These are phyloP conservation scores for Orychophragmus violaceus DNA, from an alignment of 345 rosid species.

Conservation along the genomic window DNA sequence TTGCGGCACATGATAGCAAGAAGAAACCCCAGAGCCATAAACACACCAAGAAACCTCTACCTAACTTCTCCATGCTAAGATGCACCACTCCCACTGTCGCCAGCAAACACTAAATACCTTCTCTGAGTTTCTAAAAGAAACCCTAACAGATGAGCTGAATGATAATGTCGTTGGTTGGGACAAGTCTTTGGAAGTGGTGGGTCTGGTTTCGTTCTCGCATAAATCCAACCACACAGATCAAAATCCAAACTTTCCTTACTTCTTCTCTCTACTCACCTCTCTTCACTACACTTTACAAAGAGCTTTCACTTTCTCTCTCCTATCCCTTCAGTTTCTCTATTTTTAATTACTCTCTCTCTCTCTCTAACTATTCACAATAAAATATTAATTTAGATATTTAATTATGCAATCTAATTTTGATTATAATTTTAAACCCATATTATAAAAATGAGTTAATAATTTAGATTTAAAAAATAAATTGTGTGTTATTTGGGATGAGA, in stretches of 20 bases:
- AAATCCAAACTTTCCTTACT: conserved; percentile 16
- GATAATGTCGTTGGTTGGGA: conserved; percentile 16
- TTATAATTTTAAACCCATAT: no score
- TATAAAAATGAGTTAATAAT: no score
- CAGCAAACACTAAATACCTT: neutral
- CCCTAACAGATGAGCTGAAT: neutral
- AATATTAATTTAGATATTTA: no score
- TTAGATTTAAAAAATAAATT: no score
- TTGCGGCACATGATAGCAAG: conserved; percentile 49
- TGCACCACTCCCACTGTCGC: conserved; percentile 28
- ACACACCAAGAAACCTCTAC: conserved; percentile 30
- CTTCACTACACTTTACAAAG: no score
- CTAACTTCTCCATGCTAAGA: conserved; percentile 33
- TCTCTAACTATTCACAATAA: neutral
- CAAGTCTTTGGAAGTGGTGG: conserved; percentile 12
- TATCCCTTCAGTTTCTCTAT: neutral
- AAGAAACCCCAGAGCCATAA: conserved; percentile 41
- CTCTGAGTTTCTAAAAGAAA: neutral
- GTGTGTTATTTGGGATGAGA: no score
- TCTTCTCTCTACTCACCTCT: neutral
- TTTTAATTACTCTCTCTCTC: neutral
- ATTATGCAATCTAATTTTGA: no score
- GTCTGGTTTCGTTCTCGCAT: conserved; percentile 23
- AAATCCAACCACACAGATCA: conserved; percentile 36
- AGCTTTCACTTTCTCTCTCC: neutral